phyloP scores from a whole-genome alignment of 73 alveolate genomes.

The Effrenium voratum region DNA sequence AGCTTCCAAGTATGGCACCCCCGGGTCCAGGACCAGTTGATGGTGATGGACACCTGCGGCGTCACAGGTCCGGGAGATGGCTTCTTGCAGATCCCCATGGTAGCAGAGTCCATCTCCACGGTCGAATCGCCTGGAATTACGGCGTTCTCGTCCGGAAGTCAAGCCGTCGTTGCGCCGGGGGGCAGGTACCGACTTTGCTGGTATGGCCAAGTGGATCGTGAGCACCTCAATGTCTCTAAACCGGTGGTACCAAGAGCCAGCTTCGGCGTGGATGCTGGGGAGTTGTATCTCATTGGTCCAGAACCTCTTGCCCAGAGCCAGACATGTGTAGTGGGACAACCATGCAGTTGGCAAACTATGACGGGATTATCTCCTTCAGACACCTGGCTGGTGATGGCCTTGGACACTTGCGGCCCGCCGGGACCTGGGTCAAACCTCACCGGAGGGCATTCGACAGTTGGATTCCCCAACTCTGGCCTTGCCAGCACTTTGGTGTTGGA shows the following conservation, averaged over 20 bases:
- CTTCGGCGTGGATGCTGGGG: constrained; percentile 26
- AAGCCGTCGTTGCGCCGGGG: neutral
- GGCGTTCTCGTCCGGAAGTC: neutral
- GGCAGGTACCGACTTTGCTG: constrained; percentile 26
- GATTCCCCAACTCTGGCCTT: constrained; percentile 26
- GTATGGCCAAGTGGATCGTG: neutral
- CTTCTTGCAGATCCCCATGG: neutral
- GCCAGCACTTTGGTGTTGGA: neutral
- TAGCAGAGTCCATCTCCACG: neutral
- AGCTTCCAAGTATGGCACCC: constrained; percentile 2
- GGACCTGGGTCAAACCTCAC: no score
- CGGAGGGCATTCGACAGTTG: neutral
- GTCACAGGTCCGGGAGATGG: constrained; percentile 1
- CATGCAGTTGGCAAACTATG: neutral
- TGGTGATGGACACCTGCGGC: constrained; percentile 55
- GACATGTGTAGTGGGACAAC: constrained; percentile 13
- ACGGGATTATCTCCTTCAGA: neutral
- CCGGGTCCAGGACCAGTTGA: neutral
- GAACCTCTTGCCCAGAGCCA: neutral
- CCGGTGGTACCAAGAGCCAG: neutral
- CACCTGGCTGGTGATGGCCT: neutral
- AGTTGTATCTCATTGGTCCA: neutral
- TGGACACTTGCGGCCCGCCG: neutral
- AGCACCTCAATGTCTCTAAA: neutral
- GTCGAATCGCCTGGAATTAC: constrained; percentile 21